Percentiles rank a stretch among this genome's conserved stretches.
Evolutionary conservation across 768 basidiomycete genomes (phyloP).

Genomic region (Austroboletus eburneus): DNA sequence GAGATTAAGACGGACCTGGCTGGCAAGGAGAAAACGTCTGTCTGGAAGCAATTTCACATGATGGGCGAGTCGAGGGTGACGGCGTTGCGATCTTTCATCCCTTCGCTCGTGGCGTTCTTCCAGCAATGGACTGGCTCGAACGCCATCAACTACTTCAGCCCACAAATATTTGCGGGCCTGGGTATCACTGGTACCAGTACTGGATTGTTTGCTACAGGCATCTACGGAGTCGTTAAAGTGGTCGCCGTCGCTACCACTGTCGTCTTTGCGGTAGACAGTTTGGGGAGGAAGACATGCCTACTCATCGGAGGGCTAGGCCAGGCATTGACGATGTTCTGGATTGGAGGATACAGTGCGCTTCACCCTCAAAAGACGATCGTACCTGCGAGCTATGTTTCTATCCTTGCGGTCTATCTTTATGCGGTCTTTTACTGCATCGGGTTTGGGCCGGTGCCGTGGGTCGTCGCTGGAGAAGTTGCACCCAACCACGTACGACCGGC

Average conservation of each 20-base stretch:
- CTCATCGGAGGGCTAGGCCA: conserved; percentile 49
- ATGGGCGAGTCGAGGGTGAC: conserved; percentile 44
- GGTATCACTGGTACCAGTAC: conserved; percentile 42
- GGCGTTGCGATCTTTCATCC: conserved; percentile 43
- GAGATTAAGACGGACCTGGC: conserved; percentile 48
- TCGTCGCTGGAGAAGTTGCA: conserved; percentile 33
- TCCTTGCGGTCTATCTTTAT: conserved; percentile 37
- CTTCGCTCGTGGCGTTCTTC: conserved; percentile 45
- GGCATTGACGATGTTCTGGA: conserved; percentile 37
- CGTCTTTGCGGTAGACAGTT: conserved; percentile 43
- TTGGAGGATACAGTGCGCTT: conserved; percentile 31
- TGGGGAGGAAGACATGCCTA: conserved; percentile 48
- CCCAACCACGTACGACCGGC: conserved; percentile 37
- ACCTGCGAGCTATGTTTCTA: conserved; percentile 35
- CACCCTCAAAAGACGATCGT: conserved; percentile 28
- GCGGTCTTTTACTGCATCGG: conserved; percentile 35
- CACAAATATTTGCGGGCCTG: conserved; percentile 45
- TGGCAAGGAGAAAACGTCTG: conserved; percentile 35
- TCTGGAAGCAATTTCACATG: conserved; percentile 35
- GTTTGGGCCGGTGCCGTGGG: conserved; percentile 30
- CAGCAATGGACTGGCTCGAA: conserved; percentile 52
- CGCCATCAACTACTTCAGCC: conserved; percentile 53
- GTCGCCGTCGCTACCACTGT: conserved; percentile 39
- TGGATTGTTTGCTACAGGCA: conserved; percentile 48
- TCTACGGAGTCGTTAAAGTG: conserved; percentile 38